Conservation (phyloP, 768 basidiomycete genomes). For the Postia placenta region DNA sequence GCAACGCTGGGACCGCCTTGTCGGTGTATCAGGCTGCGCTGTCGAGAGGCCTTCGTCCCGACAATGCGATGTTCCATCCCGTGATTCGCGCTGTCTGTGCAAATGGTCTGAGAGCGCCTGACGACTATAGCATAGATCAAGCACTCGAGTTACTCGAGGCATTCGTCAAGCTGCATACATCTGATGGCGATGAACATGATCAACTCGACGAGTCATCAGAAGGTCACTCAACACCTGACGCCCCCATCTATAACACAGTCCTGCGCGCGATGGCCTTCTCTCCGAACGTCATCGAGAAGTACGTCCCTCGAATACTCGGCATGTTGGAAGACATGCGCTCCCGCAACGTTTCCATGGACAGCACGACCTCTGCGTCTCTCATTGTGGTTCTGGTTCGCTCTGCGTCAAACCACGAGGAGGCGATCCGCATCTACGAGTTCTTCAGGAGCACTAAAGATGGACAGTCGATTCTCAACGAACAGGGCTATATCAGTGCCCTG, state of each 20-base stretch:
- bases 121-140: slow-evolving; percentile 40
- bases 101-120: slow-evolving; percentile 26
- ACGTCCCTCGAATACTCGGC: slow-evolving; percentile 38
- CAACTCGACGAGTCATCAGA: neutral
- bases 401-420: slow-evolving; percentile 47
- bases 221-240: slow-evolving; percentile 2
- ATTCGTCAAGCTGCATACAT: slow-evolving; percentile 26
- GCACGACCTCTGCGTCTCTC: slow-evolving; percentile 41
- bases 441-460: slow-evolving; percentile 22
- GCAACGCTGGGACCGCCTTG: slow-evolving; percentile 30
- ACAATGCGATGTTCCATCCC: slow-evolving; percentile 46
- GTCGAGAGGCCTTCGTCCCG: slow-evolving; percentile 38
- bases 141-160: slow-evolving; percentile 52
- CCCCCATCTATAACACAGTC: slow-evolving; percentile 44
- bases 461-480: slow-evolving; percentile 37
- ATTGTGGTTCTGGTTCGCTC: slow-evolving; percentile 64
- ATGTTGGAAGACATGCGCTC: slow-evolving; percentile 64
- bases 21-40: slow-evolving; percentile 44
- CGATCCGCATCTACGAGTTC: slow-evolving; percentile 54
- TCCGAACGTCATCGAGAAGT: slow-evolving; percentile 37
- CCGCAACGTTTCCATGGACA: slow-evolving; percentile 40
- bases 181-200: neutral
- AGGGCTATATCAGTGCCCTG: slow-evolving; percentile 60
- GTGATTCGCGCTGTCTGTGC: slow-evolving; percentile 47
- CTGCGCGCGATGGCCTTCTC: slow-evolving; percentile 33